Conservation (phyloP, 257 asterid species). For the Forsythia viridissima region DNA sequence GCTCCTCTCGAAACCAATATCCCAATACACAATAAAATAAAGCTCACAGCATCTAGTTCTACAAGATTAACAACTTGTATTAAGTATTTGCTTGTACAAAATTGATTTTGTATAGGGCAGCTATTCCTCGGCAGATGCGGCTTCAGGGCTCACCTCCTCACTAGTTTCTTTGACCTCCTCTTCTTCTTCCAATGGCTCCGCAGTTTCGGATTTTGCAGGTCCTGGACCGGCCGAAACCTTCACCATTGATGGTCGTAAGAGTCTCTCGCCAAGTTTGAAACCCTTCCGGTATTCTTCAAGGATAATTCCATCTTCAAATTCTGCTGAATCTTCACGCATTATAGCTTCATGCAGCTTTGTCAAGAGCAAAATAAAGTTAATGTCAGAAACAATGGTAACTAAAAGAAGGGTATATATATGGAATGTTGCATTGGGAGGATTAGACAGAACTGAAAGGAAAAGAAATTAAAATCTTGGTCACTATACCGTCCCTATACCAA, state of each 20-base stretch:
- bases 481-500: neutral
- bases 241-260: constrained; percentile 88
- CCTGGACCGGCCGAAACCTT: constrained; percentile 93
- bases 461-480: neutral
- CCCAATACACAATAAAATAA: neutral
- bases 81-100: constrained; percentile 24
- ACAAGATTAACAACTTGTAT: neutral
- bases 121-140: constrained; percentile 36
- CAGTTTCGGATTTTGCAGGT: constrained; percentile 54
- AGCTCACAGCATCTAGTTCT: constrained; percentile 19
- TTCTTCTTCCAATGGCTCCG: constrained; percentile 33
- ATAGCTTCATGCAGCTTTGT: constrained; percentile 85
- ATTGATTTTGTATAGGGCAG: constrained; percentile 27
- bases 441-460: neutral
- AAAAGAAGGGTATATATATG: too few relatives aligned
- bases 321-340: constrained; percentile 83
- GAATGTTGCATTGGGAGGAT: neutral
- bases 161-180: constrained; percentile 33
- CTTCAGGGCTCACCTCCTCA: constrained; percentile 33
- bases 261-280: constrained; percentile 74
- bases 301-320: constrained; percentile 67
- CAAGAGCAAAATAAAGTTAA: constrained; percentile 14
- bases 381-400: neutral
- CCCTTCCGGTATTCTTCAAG: constrained; percentile 79
- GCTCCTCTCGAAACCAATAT: constrained; percentile 13